Conservation (phyloP, 73 alveolate genomes). For the Paramecium sexaurelia region DNA sequence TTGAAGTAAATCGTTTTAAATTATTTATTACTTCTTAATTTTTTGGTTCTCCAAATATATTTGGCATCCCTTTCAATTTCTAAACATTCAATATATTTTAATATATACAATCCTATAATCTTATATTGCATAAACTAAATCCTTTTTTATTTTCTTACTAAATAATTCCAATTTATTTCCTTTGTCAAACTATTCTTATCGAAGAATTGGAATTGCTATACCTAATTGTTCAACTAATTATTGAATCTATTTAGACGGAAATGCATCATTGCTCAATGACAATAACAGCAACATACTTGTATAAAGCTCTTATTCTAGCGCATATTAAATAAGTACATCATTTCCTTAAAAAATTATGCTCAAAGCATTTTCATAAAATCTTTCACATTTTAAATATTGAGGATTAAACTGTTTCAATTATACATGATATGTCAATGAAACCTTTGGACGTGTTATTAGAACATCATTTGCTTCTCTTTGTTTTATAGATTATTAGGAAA, state of each 20-base stretch:
- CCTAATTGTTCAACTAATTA: not conserved
- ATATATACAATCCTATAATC: conserved; percentile 3
- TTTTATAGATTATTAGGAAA: not conserved
- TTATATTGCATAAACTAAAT: not conserved
- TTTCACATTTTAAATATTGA: not conserved
- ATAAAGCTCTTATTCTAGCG: not conserved
- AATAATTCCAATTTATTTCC: not conserved
- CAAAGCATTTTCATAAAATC: not conserved
- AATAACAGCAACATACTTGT: not conserved
- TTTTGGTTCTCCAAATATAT: not conserved
- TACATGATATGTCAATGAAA: not conserved
- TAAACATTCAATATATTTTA: not conserved
- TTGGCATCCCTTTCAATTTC: conserved; percentile 23
- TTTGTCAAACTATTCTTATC: not conserved
- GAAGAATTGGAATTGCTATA: not conserved
- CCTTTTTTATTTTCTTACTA: not conserved
- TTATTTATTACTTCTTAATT: not conserved
- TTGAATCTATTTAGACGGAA: not conserved
- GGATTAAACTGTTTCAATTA: not conserved
- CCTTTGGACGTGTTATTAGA: not conserved
- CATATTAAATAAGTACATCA: not conserved
- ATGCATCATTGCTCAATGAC: not conserved
- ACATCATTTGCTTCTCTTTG: not conserved
- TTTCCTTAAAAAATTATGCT: not conserved
- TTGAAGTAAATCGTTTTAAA: not conserved